Evolutionary conservation across 805 yeast genomes (phyloP), one percentile per base, ranked within the genome.

Genomic region (Ogataea henricii): DNA sequence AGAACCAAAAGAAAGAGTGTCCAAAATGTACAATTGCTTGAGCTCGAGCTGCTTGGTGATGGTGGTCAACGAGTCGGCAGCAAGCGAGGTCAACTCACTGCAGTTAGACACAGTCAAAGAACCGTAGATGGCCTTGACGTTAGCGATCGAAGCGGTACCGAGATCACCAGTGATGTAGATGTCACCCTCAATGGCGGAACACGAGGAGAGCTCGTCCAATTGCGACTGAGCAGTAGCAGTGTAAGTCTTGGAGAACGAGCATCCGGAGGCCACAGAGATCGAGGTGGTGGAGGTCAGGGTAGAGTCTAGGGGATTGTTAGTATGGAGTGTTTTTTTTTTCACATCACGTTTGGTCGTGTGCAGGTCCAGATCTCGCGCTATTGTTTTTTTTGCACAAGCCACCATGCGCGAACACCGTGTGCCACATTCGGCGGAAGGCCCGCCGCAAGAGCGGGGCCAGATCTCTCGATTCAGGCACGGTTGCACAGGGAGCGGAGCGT

Each of bases 211-310:
- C 22, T 68, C 63, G 61, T 89, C 96, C 65, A 92, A 81, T 58
- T 89, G 91, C 26, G 87, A 60, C 71, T 90, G 89, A 36, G 83
- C 80, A 46, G 94, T 82, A 59, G 89, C 96, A 45, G 96, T 87
- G 55, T 74, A 74, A 58, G 76, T 73, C 42, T 72, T 68, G 23
- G 73, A 61, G 73, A 85, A 81, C 32, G 87, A 76, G 79, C 95
- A 87, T 23, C 83, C 80, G 6, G 81, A 80, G 53, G 80, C 77
- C 43, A 77, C 70, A 21, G 73, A 60, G 55, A 68, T 63, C 9
- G 77, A 62, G 22, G 80, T 71, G 41, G 81, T 73, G 54, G 78
- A 76, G 47, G 79, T 63, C 52, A 81, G 82, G 38, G 83, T 66
- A 47, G 87, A 82, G 73, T 77, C 67, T 62, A 43, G 34, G 10